Percentiles rank a stretch among this genome's conserved stretches.
phyloP scores from a whole-genome alignment of 192 early-diverging fungal genomes.

The Rhizoclosmatium globosum region DNA sequence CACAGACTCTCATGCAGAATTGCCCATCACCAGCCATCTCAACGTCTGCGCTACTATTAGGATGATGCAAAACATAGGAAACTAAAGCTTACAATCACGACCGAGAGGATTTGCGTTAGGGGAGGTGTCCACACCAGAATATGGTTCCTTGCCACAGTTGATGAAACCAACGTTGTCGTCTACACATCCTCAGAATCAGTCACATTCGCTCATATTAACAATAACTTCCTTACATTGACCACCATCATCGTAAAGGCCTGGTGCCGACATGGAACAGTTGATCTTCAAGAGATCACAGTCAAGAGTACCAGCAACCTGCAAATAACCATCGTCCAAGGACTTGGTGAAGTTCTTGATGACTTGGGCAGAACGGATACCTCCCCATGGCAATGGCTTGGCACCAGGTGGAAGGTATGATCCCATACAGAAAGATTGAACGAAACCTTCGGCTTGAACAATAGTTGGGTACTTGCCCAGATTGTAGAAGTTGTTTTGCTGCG shows the following conservation, averaged over 20 bases:
- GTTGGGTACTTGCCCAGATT: conserved; percentile 19
- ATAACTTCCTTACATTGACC: conserved; percentile 37
- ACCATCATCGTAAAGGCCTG: conserved; percentile 37
- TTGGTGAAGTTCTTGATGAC: conserved; percentile 29
- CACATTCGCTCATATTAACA: too few species aligned
- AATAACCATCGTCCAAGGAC: conserved; percentile 14
- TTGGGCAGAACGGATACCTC: conserved; percentile 37
- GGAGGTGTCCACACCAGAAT: conserved; percentile 37
- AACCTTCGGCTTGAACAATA: conserved; percentile 47
- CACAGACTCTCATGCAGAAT: conserved; percentile 48
- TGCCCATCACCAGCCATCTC: conserved; percentile 46
- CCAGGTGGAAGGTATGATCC: conserved; percentile 43
- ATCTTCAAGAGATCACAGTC: conserved; percentile 39
- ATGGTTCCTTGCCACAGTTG: conserved; percentile 51
- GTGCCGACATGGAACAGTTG: conserved; percentile 26
- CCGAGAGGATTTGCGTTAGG: conserved; percentile 10
- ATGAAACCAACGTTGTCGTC: conserved; percentile 30
- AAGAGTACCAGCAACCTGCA: conserved; percentile 35
- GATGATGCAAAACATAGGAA: not conserved
- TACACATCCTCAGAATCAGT: conserved; percentile 24
- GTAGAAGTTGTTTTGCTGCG: conserved; percentile 42
- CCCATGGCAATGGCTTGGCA: conserved; percentile 19
- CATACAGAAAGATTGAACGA: conserved; percentile 41
- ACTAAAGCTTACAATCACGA: conserved; percentile 12
- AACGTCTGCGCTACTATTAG: conserved; percentile 1